phyloP scores from a whole-genome alignment of 805 yeast species.

The Metschnikowia colocasiae region DNA sequence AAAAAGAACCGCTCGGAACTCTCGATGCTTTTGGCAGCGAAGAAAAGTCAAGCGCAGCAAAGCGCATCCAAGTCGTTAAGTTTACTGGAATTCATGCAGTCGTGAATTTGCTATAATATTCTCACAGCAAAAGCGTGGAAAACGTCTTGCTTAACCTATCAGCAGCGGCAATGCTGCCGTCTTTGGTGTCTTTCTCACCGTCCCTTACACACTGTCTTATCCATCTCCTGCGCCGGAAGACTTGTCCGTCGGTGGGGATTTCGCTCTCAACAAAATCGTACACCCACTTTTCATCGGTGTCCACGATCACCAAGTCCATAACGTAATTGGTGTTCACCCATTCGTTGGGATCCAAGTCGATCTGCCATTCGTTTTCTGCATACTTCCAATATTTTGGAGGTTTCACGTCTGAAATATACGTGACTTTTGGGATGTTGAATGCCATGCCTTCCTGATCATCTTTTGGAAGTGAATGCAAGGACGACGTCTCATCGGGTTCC shows the following conservation, averaged over 20 bases:
- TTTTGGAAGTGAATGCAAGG: background rate
- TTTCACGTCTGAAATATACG: conserved; percentile 35
- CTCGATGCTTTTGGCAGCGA: conserved; percentile 41
- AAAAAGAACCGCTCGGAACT: conserved; percentile 42
- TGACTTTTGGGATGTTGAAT: conserved; percentile 10
- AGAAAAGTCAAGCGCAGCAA: conserved; percentile 27
- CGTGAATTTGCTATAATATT: background rate
- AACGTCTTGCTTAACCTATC: conserved; percentile 14
- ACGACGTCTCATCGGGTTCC: conserved; percentile 1
- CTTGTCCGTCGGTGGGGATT: conserved; percentile 29
- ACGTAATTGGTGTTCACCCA: conserved; percentile 61
- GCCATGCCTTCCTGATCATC: conserved; percentile 6
- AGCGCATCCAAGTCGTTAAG: conserved; percentile 34
- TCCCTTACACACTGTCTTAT: conserved; percentile 38
- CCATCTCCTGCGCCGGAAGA: conserved; percentile 66
- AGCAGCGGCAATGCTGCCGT: conserved; percentile 7
- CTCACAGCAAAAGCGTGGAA: conserved; percentile 12
- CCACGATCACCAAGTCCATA: conserved; percentile 53
- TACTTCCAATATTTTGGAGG: conserved; percentile 65
- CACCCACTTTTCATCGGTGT: conserved; percentile 81
- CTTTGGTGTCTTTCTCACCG: conserved; percentile 5
- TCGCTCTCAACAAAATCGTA: conserved; percentile 50
- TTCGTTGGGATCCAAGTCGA: conserved; percentile 57
- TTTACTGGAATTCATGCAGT: conserved; percentile 47
- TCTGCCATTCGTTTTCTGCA: conserved; percentile 49